phyloP scores from a whole-genome alignment of 495 filamentous ascomycete genomes.

The Podospora sp. region DNA sequence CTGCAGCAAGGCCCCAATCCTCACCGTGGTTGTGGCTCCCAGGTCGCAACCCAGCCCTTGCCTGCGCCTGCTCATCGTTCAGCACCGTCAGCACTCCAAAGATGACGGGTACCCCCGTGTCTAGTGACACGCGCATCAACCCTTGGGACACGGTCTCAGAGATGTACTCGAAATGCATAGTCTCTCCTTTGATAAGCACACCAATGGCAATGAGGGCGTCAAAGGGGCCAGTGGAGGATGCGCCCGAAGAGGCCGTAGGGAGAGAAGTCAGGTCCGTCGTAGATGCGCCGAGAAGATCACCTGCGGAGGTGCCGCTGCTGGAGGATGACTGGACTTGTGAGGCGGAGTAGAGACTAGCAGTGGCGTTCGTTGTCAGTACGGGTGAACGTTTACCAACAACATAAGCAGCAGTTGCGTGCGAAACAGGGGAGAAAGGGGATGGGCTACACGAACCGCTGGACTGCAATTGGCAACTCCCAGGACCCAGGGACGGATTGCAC shows the following conservation, averaged over 20 bases:
- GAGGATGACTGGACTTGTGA: slow-evolving; percentile 82
- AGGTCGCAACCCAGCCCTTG: slow-evolving; percentile 73
- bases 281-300: slow-evolving; percentile 74
- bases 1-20: slow-evolving; percentile 80
- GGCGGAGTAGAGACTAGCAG: slow-evolving; percentile 72
- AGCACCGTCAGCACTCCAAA: slow-evolving; percentile 92
- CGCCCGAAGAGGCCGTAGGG: slow-evolving; percentile 20
- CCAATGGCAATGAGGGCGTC: slow-evolving; percentile 95
- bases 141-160: slow-evolving; percentile 87
- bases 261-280: slow-evolving; percentile 61
- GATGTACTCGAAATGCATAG: slow-evolving; percentile 99
- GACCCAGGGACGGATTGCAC: slow-evolving; percentile 88
- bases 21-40: slow-evolving; percentile 81
- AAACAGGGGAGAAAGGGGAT: slow-evolving; percentile 3
- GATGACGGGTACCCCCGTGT: slow-evolving; percentile 83
- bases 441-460: slow-evolving; percentile 64
- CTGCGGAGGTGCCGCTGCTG: slow-evolving; percentile 65
- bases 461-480: slow-evolving; percentile 89
- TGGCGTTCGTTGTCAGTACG: neutral
- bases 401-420: neutral
- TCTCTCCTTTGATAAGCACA: slow-evolving; percentile 95
- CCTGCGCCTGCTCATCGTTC: slow-evolving; percentile 82
- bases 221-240: slow-evolving; percentile 63
- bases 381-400: neutral
- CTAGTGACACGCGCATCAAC: slow-evolving; percentile 90